Evolutionary conservation across 2,329 filamentous ascomycete genomes (phyloP), one percentile per base, ranked within the genome.

Genomic region (Malbranchea zuffiana): DNA sequence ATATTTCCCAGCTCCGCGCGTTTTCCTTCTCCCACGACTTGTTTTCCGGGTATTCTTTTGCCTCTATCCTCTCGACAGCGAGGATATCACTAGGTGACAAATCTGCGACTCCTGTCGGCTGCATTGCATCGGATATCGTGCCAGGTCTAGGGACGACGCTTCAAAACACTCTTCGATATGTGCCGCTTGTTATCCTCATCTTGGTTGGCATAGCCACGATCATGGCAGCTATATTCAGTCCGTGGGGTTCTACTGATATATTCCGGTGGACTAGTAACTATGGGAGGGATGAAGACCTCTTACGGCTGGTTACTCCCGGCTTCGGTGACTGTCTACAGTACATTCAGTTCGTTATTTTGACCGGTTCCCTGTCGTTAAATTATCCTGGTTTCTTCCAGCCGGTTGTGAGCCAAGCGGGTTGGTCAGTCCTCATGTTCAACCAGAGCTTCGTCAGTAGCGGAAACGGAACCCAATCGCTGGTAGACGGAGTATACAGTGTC

Each of bases 251-350:
- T 1, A 76, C 76, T 5, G 82, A 98, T 55, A 71, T 88, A 13
- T 96, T 96, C 57, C 79, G 83, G 47, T 98, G 88, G 86, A 86
- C 85, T n/a, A 92, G 85, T 53, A 98, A 98, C 56, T 96, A 93
- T 56, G 90, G 90, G 23, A 78, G 88, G 48, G 90, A 98, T 50
- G 82, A 84, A 43, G 90, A 98, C 61, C 67, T 95, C 47, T 68
- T 98, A 37, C 78, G 90, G 38, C 69, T 98, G 32, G 85, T 98
- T 21, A 98, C 90, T 0, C 90, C 90, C 4, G 90, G 90, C 1
- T 96, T 98, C 55, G 86, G 85, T 5, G 90, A 98, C 55, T 98
- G 90, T 53, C 69, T 98, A 38, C 87, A 96, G 60, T 96, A 98
- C 57, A 82, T 98, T 12, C 90, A 98, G 55, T 98, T 94, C 50